Evolutionary conservation across 139 green algal species (phyloP).

Genomic region (Picochlorum sp.): DNA sequence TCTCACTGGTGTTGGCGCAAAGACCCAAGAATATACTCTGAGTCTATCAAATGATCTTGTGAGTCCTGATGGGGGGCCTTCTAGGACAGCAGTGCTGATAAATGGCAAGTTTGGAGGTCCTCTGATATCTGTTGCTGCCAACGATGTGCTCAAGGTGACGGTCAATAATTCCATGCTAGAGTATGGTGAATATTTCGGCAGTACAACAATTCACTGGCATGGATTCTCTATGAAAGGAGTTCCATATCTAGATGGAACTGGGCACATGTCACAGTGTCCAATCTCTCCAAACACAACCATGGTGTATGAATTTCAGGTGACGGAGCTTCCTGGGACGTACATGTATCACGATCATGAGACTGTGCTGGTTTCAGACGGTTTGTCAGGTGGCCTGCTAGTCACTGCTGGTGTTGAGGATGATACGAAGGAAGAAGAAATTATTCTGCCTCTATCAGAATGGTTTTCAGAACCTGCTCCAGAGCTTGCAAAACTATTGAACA

Average conservation of each 20-base stretch:
- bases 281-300: conserved; percentile 11
- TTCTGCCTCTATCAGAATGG: background rate
- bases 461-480: background rate
- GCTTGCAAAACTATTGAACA: conserved; percentile 1
- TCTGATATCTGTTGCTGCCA: background rate
- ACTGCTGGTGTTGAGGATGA: background rate
- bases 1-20: too few species aligned
- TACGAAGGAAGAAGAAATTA: background rate
- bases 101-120: background rate
- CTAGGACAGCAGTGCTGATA: background rate
- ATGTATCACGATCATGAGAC: background rate
- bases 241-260: conserved; percentile 13
- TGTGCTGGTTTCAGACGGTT: background rate
- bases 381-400: background rate
- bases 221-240: conserved; percentile 16
- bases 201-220: conserved; percentile 20
- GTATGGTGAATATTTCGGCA: conserved; percentile 5
- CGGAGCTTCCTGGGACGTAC: background rate
- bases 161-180: background rate
- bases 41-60: background rate
- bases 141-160: background rate
- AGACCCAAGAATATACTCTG: background rate
- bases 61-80: background rate
- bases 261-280: conserved; percentile 32
- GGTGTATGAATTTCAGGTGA: background rate